Percentiles rank a stretch among this genome's conserved stretches.
These are phyloP conservation scores for Garcia nutans DNA, from an alignment of 345 rosid species.

Conservation along the genomic window DNA sequence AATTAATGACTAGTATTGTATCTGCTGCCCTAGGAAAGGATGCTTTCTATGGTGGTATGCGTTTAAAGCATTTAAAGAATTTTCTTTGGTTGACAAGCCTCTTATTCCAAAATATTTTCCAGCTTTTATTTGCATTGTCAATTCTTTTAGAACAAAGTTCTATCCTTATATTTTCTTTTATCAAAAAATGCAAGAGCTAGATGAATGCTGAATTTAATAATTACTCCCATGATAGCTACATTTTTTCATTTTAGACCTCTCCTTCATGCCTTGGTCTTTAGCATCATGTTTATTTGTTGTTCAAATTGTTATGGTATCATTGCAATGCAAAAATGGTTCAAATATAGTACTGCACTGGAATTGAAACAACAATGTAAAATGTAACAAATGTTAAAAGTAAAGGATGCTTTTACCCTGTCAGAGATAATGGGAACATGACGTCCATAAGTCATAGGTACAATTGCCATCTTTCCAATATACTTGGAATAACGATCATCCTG, in stretches of 20 bases:
- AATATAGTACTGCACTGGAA: not conserved
- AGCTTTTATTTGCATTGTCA: not conserved
- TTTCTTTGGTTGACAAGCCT: not conserved
- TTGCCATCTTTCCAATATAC: conserved; percentile 82
- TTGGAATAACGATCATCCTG: conserved; percentile 90
- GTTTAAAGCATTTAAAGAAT: not conserved
- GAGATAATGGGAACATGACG: conserved; percentile 91
- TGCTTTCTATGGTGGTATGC: not conserved
- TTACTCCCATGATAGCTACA: not conserved
- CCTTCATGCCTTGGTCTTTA: not conserved
- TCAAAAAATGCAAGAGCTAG: not conserved
- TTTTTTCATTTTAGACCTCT: not conserved
- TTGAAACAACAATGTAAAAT: not conserved
- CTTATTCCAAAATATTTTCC: not conserved
- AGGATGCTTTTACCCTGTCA: conserved; percentile 59
- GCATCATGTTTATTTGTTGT: not conserved
- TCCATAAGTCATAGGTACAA: conserved; percentile 98
- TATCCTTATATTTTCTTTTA: not conserved
- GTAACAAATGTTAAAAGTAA: not conserved
- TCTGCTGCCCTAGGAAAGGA: too few species aligned
- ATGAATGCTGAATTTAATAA: not conserved
- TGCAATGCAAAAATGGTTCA: not conserved
- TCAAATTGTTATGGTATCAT: not conserved
- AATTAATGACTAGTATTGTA: too few species aligned
- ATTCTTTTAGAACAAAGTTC: not conserved